Evolutionary conservation across 306 rosid species (phyloP).

Genomic region (Sphenostylis stenocarpa): DNA sequence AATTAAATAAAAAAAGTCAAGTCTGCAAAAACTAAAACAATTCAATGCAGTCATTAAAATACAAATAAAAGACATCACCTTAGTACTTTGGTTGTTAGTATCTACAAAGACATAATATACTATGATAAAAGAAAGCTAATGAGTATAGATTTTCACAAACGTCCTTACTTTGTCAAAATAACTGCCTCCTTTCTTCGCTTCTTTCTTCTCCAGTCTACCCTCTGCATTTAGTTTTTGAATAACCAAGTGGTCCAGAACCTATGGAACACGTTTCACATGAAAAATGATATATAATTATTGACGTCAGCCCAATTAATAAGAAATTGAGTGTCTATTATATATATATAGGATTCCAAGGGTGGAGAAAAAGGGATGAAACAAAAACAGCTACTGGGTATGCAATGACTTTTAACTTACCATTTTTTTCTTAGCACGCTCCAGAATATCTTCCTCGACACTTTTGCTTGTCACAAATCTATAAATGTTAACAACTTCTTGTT

Average conservation of each 20-base stretch:
- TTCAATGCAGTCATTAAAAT: constrained; percentile 4
- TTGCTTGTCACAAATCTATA: constrained; percentile 97
- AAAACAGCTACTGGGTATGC: constrained; percentile 13
- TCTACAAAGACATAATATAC: background rate
- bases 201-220: constrained; percentile 98
- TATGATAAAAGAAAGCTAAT: constrained; percentile 7
- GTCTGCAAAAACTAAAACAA: background rate
- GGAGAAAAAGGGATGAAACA: background rate
- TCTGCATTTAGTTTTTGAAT: constrained; percentile 98
- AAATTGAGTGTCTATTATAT: background rate
- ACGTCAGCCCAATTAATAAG: constrained; percentile 1
- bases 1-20: background rate
- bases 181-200: constrained; percentile 88
- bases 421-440: constrained; percentile 98
- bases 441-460: constrained; percentile 99
- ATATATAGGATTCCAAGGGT: background rate
- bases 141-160: constrained; percentile 17
- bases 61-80: constrained; percentile 6
- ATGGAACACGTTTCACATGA: constrained; percentile 37
- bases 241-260: constrained; percentile 99
- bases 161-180: constrained; percentile 88
- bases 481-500: constrained; percentile 98
- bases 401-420: constrained; percentile 58
- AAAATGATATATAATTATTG: constrained; percentile 23
- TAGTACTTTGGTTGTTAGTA: background rate